A percentile compares a stretch with the other conserved stretches of the same genome.
Evolutionary conservation across 352 stramenopile genomes (phyloP).

Genomic region (Pythium monospermum): DNA sequence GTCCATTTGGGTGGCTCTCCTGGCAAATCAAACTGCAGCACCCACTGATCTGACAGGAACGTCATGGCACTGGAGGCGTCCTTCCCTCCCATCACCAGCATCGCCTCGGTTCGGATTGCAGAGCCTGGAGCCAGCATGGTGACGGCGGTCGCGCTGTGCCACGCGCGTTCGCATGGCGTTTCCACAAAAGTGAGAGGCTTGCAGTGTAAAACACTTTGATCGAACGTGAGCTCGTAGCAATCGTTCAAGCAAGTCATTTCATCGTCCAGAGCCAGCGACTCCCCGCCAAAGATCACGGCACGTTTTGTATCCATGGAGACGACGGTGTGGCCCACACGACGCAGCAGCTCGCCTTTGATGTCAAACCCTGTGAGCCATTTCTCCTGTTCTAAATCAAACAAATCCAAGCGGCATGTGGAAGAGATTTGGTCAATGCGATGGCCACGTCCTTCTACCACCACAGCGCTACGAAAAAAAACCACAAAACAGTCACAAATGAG

Average conservation of each 20-base stretch:
- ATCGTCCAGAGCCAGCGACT: constrained; percentile 15
- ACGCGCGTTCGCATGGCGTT: constrained; percentile 27
- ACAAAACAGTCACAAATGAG: background rate
- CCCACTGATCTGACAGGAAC: constrained; percentile 44
- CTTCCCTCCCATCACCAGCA: constrained; percentile 49
- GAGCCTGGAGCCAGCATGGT: constrained; percentile 9
- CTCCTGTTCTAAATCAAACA: constrained; percentile 50
- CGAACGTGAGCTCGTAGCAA: constrained; percentile 37
- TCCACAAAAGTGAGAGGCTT: constrained; percentile 18
- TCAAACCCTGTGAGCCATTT: constrained; percentile 58
- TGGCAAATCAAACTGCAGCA: too few species aligned
- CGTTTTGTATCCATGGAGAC: constrained; percentile 12
- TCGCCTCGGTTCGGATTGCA: constrained; percentile 21
- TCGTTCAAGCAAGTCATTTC: constrained; percentile 23
- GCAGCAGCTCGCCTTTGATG: constrained; percentile 41
- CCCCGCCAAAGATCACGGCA: constrained; percentile 56
- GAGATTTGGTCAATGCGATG: constrained; percentile 23
- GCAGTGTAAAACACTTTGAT: constrained; percentile 37
- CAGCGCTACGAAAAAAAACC: constrained; percentile 26
- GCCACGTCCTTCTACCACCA: constrained; percentile 56
- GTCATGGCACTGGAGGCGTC: constrained; percentile 19
- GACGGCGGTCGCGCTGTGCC: constrained; percentile 34
- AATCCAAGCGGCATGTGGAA: constrained; percentile 30
- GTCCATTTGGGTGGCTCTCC: constrained; percentile 37
- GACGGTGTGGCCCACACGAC: constrained; percentile 51